phyloP scores from a whole-genome alignment of 2,329 filamentous ascomycete species.

The Coniochaeta sp. region DNA sequence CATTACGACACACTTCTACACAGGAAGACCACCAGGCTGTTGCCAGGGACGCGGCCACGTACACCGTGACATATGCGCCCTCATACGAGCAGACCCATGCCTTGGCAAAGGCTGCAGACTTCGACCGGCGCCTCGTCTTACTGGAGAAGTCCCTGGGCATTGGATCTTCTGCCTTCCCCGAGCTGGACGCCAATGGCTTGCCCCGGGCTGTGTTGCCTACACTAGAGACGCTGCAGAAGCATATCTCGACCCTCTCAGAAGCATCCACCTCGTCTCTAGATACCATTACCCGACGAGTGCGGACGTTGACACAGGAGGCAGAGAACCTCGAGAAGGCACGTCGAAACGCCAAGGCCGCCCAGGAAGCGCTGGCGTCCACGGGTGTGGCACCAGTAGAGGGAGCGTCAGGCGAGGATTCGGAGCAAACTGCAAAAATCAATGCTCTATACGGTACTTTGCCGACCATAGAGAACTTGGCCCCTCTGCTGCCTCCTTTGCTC shows the following conservation, averaged over 20 bases:
- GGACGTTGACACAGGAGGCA: slow-evolving; percentile 64
- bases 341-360: slow-evolving; percentile 52
- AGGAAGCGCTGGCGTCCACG: slow-evolving; percentile 48
- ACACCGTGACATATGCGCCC: slow-evolving; percentile 58
- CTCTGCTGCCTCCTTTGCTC: slow-evolving; percentile 76
- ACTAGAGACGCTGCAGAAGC: slow-evolving; percentile 71
- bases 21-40: slow-evolving; percentile 15
- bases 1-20: background rate
- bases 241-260: slow-evolving; percentile 68
- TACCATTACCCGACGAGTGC: slow-evolving; percentile 60
- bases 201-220: slow-evolving; percentile 72
- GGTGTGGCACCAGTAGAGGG: slow-evolving; percentile 31
- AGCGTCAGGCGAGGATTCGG: slow-evolving; percentile 40
- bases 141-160: slow-evolving; percentile 80
- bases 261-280: slow-evolving; percentile 68
- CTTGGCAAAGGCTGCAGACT: slow-evolving; percentile 75
- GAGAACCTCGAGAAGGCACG: slow-evolving; percentile 62
- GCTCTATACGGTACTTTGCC: slow-evolving; percentile 83
- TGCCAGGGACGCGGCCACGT: slow-evolving; percentile 37
- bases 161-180: slow-evolving; percentile 59
- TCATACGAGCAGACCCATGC: slow-evolving; percentile 62
- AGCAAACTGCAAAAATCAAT: slow-evolving; percentile 82
- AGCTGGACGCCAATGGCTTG: slow-evolving; percentile 47
- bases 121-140: slow-evolving; percentile 71
- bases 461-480: slow-evolving; percentile 79